Conservation (phyloP, 176 grass and related monocot genomes). For the Musa troglodytarum region DNA sequence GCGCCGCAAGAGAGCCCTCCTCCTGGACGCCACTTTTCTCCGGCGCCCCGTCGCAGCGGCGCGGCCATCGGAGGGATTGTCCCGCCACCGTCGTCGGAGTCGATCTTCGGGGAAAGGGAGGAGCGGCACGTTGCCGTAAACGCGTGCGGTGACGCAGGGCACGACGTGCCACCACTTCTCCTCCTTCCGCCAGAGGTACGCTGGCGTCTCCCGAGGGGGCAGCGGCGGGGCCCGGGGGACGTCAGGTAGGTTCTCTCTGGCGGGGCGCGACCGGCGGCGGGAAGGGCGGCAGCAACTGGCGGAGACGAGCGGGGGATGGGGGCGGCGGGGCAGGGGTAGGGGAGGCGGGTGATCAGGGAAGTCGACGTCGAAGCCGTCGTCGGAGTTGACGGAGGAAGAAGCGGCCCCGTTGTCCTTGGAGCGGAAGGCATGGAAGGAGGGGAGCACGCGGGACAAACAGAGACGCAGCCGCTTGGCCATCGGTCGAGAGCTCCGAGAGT, state of each 20-base stretch:
- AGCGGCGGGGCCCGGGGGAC: background rate
- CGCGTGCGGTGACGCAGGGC: slow-evolving; percentile 8
- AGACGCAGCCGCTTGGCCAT: slow-evolving; percentile 65
- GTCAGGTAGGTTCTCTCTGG: background rate
- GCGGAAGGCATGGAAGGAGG: slow-evolving; percentile 36
- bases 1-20: background rate
- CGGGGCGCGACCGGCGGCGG: background rate
- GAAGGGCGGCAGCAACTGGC: background rate
- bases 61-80: background rate
- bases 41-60: background rate
- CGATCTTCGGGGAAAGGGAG: slow-evolving; percentile 16
- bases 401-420: slow-evolving; percentile 29
- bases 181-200: slow-evolving; percentile 69
- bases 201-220: slow-evolving; percentile 15
- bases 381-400: slow-evolving; percentile 17
- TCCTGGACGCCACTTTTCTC: slow-evolving; percentile 22
- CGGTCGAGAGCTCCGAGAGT: background rate
- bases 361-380: slow-evolving; percentile 9
- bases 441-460: slow-evolving; percentile 26
- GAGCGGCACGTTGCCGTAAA: background rate
- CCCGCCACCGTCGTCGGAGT: slow-evolving; percentile 8
- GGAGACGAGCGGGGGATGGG: slow-evolving; percentile 12
- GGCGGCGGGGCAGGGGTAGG: slow-evolving; percentile 15
- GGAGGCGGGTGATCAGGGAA: background rate
- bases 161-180: slow-evolving; percentile 68